These are phyloP conservation scores for Venustampulla echinocandica DNA, from an alignment of 495 filamentous ascomycete species.

Conservation along the genomic window DNA sequence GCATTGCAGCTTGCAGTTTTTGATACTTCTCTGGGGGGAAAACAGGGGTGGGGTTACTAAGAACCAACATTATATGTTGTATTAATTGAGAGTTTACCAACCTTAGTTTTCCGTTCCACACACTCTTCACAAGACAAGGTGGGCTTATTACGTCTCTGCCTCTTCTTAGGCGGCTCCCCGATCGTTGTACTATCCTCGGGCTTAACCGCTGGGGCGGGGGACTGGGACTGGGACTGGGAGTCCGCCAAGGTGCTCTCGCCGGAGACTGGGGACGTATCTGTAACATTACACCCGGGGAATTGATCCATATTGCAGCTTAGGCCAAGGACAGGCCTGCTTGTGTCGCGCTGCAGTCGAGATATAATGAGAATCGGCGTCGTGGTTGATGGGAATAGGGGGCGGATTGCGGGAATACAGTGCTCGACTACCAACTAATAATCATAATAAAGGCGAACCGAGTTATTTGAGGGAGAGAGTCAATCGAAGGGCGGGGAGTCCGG, in stretches of 20 bases:
- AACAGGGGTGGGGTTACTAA: no score
- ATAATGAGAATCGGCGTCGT: constrained; percentile 1
- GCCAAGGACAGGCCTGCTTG: neutral
- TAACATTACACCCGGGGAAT: constrained; percentile 7
- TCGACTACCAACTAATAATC: no score
- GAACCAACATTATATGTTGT: no score
- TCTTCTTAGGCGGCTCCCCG: constrained; percentile 40
- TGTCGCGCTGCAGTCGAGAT: neutral
- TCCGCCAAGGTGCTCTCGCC: constrained; percentile 11
- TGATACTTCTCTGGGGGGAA: no score
- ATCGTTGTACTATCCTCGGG: constrained; percentile 5
- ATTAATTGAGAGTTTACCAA: no score
- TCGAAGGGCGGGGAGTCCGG: no score
- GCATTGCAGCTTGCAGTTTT: no score
- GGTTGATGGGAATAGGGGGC: constrained; percentile 24
- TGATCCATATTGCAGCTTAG: constrained; percentile 6
- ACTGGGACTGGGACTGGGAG: no score
- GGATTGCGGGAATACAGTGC: constrained; percentile 19
- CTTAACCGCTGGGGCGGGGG: neutral
- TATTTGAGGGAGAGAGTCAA: no score
- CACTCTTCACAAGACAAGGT: constrained; percentile 65
- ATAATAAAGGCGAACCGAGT: no score
- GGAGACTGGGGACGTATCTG: constrained; percentile 9
- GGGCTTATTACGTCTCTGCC: constrained; percentile 68
- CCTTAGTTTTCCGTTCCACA: constrained; percentile 63